Base-by-base conservation (phyloP, 495 filamentous ascomycete genomes). In the Melanomma pulvis-pyrius region DNA sequence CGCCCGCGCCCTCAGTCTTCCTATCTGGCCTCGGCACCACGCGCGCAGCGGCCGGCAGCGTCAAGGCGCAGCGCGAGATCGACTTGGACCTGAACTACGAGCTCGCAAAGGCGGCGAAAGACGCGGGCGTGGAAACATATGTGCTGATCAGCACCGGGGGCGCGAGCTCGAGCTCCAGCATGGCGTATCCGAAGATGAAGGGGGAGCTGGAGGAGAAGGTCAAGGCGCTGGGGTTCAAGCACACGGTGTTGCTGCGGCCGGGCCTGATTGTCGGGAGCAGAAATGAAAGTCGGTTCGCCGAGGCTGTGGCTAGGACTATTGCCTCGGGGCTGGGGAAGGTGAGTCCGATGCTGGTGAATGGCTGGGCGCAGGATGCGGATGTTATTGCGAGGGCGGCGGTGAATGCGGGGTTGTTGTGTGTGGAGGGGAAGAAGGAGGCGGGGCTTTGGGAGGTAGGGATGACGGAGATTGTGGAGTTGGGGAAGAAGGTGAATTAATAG, bases 121-220 rank as follows among this genome's bases (percentile, higher is more conserved):
- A 72, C 0, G 80, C 79, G 1, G 82, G 82, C n/a, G 77, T 79
- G n/a, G 75, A 73, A 44, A 79, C 77, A 1, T 83, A 82, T 48
- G 79, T 84, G 19, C 79, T 79, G 48, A 79, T 84, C 24, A 82
- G 81, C 5, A 44, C 63, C 0, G 50, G 6, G 0, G 66, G 59
- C 21, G 70, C 76, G 26, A 73, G 41, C 52, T 58, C 63, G 4
- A 34, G 47, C 1, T 69, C 68, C 19, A 25, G 24, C 17, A n/a
- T 72, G 19, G 50, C 66, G 17, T 79, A 93, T 72, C 52, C 76
- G 2, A 81, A 84, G 69, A 93, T 96, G 89, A 96, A 96, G 79
- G 82, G 81, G 13, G 88, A 92, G 71, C 83, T 93, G 34, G 92
- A 96, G 71, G 87, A 92, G 30, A 81, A 86, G n/a, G 80, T 93